Evolutionary conservation across 2,329 filamentous ascomycete species (phyloP).

Genomic region (Botrytis squamosa): DNA sequence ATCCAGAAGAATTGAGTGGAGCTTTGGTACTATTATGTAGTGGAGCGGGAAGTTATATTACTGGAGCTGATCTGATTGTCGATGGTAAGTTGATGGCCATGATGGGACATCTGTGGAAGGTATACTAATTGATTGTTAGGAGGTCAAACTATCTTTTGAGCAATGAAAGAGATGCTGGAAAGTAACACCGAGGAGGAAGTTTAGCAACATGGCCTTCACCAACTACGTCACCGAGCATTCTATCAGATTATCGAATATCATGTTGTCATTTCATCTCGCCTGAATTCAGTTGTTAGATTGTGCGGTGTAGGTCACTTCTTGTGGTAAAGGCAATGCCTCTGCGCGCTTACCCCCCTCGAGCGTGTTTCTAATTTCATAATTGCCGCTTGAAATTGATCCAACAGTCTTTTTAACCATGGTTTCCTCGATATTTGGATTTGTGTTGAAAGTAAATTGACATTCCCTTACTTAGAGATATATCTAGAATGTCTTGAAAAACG

Average conservation of each 20-base stretch:
- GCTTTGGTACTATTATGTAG: constrained; percentile 60
- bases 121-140: not conserved
- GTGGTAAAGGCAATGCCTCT: not conserved
- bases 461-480: not conserved
- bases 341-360: too few species aligned
- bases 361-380: not conserved
- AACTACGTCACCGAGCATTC: not conserved
- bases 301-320: not conserved
- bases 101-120: not conserved
- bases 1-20: constrained; percentile 61
- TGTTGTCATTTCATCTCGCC: not conserved
- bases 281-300: not conserved
- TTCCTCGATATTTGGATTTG: not conserved
- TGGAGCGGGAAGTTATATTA: constrained; percentile 65
- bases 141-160: constrained; percentile 9
- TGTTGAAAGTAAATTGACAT: not conserved
- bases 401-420: not conserved
- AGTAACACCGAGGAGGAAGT: too few species aligned
- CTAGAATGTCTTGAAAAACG: not conserved
- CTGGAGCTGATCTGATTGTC: constrained; percentile 36
- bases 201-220: too few species aligned
- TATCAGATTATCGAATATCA: not conserved
- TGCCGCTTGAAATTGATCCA: not conserved
- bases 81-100: constrained; percentile 14
- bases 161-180: too few species aligned